Base-by-base conservation (phyloP, 1,284 basidiomycete genomes). In the Golubevia pallescens region DNA sequence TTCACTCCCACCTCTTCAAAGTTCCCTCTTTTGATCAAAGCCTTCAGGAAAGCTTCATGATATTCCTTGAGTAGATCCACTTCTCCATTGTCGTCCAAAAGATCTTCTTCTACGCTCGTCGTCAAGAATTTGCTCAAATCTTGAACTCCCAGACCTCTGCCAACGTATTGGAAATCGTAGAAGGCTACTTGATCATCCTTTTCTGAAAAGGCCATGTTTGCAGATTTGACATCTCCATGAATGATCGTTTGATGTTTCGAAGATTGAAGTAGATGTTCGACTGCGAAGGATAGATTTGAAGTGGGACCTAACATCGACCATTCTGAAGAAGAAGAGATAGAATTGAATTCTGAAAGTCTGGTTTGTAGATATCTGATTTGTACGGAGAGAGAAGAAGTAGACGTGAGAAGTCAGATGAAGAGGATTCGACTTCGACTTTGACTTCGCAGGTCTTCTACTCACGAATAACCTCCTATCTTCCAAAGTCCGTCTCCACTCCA, bases 131-230 rank as follows among this genome's bases (percentile, higher is more conserved):
- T 75, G 63, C 65, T 70, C 0, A 77, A 62, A 23, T 75, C 75
- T 20, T 71, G 69, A 0, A 73, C 71, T 16, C 71, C 73, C 0
- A 77, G 53, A 0, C 73, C 69, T 3, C 64, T 20, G 2, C 75
- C 75, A 3, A 75, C 71, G 64, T 75, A 77, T 21, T 77, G 75
- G 42, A 77, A 77, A 28, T 77, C 75, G 63, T 75, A 77, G 62
- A 73, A 65, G 23, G 71, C 71, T 62, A 75, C 69, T 0, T 24
- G 7, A 14, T 57, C 10, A 34, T 55, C 48, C 5, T 23, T 23
- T 23, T 19, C 1, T 13, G 59, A 58, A 55, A 75, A 75, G 20
- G 73, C 73, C 68, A 77, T 71, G 60, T 75, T 77, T 38, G 68
- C 75, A 1, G 69, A 60, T 34, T 77, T 77, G 13, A 74, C 75